phyloP scores from a whole-genome alignment of 1,284 basidiomycete species.

The Boletellus dicymbophilus region DNA sequence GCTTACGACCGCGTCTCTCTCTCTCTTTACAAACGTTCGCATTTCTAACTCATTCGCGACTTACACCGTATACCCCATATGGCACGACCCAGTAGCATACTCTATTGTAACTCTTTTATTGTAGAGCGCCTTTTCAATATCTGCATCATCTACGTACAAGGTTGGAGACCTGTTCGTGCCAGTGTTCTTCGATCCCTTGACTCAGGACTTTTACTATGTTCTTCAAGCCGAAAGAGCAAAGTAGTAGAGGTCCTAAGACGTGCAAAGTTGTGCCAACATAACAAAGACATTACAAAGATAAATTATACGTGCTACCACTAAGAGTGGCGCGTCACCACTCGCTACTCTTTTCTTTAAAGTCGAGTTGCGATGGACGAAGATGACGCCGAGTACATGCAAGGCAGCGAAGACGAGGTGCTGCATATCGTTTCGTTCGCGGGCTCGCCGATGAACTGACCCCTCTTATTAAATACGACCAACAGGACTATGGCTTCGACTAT shows the following conservation, averaged over 20 bases:
- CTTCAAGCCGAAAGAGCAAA: no score
- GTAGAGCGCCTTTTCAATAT: no score
- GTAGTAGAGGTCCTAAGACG: no score
- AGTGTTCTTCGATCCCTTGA: no score
- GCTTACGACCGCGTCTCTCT: constrained; percentile 4
- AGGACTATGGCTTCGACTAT: constrained; percentile 99
- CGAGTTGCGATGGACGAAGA: constrained; percentile 74
- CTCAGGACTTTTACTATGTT: no score
- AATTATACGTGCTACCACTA: not conserved
- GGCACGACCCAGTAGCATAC: constrained; percentile 18
- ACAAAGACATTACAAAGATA: no score
- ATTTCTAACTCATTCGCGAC: constrained; percentile 16
- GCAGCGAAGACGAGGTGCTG: constrained; percentile 75
- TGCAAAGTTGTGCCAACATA: no score
- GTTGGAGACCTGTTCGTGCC: no score
- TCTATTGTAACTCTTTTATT: constrained; percentile 16
- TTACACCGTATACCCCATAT: constrained; percentile 22
- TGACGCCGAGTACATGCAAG: constrained; percentile 89
- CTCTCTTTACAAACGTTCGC: constrained; percentile 4
- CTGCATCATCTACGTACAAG: no score
- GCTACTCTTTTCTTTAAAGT: constrained; percentile 6
- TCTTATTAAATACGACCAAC: constrained; percentile 11
- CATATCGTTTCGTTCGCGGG: constrained; percentile 14
- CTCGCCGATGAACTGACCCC: constrained; percentile 7
- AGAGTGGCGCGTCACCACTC: not conserved